These are phyloP conservation scores for Bipolaris zeicola DNA, from an alignment of 2,329 filamentous ascomycete genomes.

Conservation along the genomic window DNA sequence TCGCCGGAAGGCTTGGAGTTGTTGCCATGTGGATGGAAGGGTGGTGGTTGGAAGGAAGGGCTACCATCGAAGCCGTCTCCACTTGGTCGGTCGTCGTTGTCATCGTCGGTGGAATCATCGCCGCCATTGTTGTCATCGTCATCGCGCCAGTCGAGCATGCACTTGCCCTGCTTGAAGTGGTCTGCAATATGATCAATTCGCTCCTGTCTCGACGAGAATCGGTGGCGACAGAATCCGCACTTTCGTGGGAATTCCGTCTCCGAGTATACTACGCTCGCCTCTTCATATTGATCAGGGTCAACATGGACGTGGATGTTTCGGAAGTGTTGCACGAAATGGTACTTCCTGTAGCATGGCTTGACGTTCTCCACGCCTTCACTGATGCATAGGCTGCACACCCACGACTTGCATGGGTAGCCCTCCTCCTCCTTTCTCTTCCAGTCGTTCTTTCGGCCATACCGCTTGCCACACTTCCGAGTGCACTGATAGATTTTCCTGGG, in stretches of 20 bases:
- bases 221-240: conserved; percentile 46
- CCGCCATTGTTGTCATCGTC: conserved; percentile 31
- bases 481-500: conserved; percentile 48
- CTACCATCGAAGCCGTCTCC: conserved; percentile 33
- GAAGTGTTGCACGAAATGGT: conserved; percentile 48
- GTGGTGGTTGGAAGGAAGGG: conserved; percentile 28
- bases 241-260: conserved; percentile 44
- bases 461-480: conserved; percentile 46
- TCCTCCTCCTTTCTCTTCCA: conserved; percentile 50
- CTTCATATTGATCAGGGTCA: conserved; percentile 40
- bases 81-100: conserved; percentile 35
- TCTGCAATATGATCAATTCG: conserved; percentile 48
- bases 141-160: conserved; percentile 47
- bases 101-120: conserved; percentile 33
- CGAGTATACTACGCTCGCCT: conserved; percentile 38
- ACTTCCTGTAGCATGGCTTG: conserved; percentile 46
- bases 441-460: conserved; percentile 47
- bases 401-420: conserved; percentile 44
- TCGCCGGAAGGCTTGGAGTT: conserved; percentile 27
- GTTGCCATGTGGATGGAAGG: conserved; percentile 25
- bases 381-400: conserved; percentile 43
- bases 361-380: conserved; percentile 41
- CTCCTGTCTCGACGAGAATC: conserved; percentile 42
- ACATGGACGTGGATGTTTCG: conserved; percentile 45
- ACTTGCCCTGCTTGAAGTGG: conserved; percentile 48